Evolutionary conservation across 2,329 filamentous ascomycete species (phyloP).

Genomic region (Hymenoscyphus fraxineus): DNA sequence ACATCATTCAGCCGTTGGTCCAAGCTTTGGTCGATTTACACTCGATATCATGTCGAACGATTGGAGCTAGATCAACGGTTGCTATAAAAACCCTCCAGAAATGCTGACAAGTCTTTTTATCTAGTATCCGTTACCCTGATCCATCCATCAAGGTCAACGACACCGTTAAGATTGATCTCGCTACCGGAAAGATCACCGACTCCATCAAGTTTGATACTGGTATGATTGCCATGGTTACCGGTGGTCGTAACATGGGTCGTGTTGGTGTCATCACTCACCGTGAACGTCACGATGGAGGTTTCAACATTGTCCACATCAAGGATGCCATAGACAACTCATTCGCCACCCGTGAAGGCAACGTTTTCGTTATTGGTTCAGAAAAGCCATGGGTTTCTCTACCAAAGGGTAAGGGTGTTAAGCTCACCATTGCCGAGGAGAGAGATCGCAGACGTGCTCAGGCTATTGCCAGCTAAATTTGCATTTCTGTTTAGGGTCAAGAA

Average conservation of each 20-base stretch:
- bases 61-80: constrained; percentile 36
- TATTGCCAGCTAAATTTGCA: constrained; percentile 34
- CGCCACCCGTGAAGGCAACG: constrained; percentile 98
- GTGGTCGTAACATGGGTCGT: constrained; percentile 99
- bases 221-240: constrained; percentile 96
- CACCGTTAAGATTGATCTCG: constrained; percentile 97
- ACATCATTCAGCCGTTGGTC: constrained; percentile 99
- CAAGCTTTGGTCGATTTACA: constrained; percentile 80
- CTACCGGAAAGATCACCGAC: constrained; percentile 96
- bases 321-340: constrained; percentile 99
- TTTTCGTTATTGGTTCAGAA: constrained; percentile 97
- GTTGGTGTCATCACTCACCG: constrained; percentile 99
- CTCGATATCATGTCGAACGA: constrained; percentile 17
- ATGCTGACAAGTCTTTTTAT: constrained; percentile 32
- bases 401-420: constrained; percentile 99
- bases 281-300: constrained; percentile 99
- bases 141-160: constrained; percentile 99
- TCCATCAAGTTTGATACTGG: constrained; percentile 99
- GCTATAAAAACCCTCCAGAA: constrained; percentile 30
- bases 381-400: constrained; percentile 99
- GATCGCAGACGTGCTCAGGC: constrained; percentile 80
- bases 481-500: constrained; percentile 26
- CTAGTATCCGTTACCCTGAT: constrained; percentile 98
- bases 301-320: constrained; percentile 99
- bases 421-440: constrained; percentile 97